Evolutionary conservation across 352 stramenopile species (phyloP).

Genomic region (Globisporangium mamillatum): DNA sequence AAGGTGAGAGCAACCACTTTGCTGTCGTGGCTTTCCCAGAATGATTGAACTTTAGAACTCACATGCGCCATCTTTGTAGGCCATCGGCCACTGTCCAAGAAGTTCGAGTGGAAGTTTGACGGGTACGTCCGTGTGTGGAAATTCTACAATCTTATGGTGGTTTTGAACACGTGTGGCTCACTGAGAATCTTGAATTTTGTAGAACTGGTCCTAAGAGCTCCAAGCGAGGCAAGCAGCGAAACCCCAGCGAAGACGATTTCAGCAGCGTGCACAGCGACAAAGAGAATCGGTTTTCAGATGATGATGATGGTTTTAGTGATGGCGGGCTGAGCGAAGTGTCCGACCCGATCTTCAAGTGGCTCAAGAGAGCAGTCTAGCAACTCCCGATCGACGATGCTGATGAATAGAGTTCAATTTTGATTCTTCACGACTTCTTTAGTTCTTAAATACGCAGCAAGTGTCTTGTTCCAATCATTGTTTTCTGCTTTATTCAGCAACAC

Average conservation of each 20-base stretch:
- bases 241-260: background rate
- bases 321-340: conserved; percentile 35
- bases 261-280: conserved; percentile 11
- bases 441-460: conserved; percentile 1
- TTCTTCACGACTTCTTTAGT: background rate
- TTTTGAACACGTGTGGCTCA: background rate
- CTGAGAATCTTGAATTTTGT: background rate
- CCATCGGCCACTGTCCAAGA: background rate
- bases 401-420: conserved; percentile 7
- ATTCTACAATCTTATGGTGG: background rate
- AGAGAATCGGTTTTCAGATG: conserved; percentile 3
- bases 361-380: conserved; percentile 39
- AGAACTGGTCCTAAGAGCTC: conserved; percentile 3
- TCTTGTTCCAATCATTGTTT: background rate
- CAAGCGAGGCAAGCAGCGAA: background rate
- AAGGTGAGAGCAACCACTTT: background rate
- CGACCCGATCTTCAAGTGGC: conserved; percentile 58
- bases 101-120: conserved; percentile 68
- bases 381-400: background rate
- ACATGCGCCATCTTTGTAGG: background rate
- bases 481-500: background rate
- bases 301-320: conserved; percentile 24
- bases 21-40: background rate
- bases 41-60: background rate
- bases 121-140: conserved; percentile 29